Conservation (phyloP, 2,329 filamentous ascomycete species). For the Fusarium paranaense region DNA sequence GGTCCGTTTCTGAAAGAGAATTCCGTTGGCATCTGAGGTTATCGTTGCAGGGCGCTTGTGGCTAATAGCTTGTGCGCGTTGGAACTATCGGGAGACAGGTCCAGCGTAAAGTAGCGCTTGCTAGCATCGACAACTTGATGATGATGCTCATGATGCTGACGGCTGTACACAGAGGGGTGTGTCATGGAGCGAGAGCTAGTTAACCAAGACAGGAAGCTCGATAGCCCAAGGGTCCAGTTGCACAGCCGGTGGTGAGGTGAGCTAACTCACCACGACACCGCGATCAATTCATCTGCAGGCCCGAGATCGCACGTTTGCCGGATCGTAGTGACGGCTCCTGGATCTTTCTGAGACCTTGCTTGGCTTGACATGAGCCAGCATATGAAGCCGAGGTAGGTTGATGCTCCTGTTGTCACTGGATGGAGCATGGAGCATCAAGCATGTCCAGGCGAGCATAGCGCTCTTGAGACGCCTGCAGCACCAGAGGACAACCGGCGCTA, state of each 20-base stretch:
- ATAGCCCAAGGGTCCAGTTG: conserved; percentile 34
- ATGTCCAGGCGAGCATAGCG: conserved; percentile 6
- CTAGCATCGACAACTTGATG: not conserved
- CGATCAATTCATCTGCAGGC: conserved; percentile 39
- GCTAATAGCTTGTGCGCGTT: not conserved
- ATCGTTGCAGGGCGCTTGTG: not conserved
- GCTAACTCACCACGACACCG: conserved; percentile 27
- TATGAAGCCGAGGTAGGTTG: not conserved
- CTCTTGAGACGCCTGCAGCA: conserved; percentile 13
- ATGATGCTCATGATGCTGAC: not conserved
- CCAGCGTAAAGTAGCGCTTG: not conserved
- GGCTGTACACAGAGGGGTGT: conserved; percentile 1
- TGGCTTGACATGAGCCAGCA: not conserved
- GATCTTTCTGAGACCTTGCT: not conserved
- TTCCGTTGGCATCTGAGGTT: conserved; percentile 6
- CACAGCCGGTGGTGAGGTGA: conserved; percentile 35
- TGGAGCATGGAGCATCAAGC: not conserved
- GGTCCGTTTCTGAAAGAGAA: not conserved
- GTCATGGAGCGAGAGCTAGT: not conserved
- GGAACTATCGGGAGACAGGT: not conserved
- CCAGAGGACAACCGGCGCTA: conserved; percentile 10
- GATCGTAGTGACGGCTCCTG: not conserved
- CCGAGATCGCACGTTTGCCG: conserved; percentile 19
- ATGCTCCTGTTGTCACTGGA: not conserved
- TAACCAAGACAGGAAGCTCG: conserved; percentile 41